Evolutionary conservation across 2,329 filamentous ascomycete genomes (phyloP).

Genomic region (Cryphonectria japonica): DNA sequence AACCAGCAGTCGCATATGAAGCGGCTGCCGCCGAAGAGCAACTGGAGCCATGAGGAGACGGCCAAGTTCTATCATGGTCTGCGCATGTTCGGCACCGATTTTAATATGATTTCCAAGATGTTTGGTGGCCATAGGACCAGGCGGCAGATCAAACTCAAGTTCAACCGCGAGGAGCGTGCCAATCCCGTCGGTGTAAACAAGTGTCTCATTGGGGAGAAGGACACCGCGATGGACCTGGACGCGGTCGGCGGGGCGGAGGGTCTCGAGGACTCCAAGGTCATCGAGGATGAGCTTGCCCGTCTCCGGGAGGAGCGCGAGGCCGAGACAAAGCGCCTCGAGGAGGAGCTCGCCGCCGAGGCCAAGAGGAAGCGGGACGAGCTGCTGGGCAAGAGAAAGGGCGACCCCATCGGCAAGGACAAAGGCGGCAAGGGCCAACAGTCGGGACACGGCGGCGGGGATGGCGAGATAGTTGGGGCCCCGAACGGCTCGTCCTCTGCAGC

Average conservation of each 20-base stretch:
- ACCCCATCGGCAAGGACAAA: slow-evolving; percentile 26
- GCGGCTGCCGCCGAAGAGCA: slow-evolving; percentile 65
- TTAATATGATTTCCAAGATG: slow-evolving; percentile 77
- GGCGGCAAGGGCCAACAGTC: slow-evolving; percentile 27
- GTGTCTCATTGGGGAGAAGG: slow-evolving; percentile 64
- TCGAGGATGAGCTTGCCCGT: slow-evolving; percentile 55
- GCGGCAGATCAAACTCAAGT: slow-evolving; percentile 79
- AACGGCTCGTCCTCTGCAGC: not conserved
- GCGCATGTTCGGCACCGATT: slow-evolving; percentile 80
- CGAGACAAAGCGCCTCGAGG: slow-evolving; percentile 49
- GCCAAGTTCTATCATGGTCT: slow-evolving; percentile 77
- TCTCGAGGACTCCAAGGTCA: slow-evolving; percentile 58
- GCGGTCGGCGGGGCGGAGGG: slow-evolving; percentile 62
- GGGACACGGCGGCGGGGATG: slow-evolving; percentile 26
- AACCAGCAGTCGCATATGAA: slow-evolving; percentile 70
- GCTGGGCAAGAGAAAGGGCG: slow-evolving; percentile 45
- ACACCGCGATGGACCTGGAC: slow-evolving; percentile 61
- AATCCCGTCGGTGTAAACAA: slow-evolving; percentile 66
- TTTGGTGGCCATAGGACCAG: slow-evolving; percentile 70
- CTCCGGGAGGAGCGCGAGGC: slow-evolving; percentile 50
- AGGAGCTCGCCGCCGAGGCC: slow-evolving; percentile 53
- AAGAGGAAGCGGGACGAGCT: slow-evolving; percentile 53
- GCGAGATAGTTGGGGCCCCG: slow-evolving; percentile 7
- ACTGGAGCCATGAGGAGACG: slow-evolving; percentile 73
- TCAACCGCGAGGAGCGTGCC: slow-evolving; percentile 75